Percentiles rank a stretch among this genome's conserved stretches.
These are phyloP conservation scores for Phoma sp. DNA, from an alignment of 2,329 filamentous ascomycete species.

Conservation along the genomic window DNA sequence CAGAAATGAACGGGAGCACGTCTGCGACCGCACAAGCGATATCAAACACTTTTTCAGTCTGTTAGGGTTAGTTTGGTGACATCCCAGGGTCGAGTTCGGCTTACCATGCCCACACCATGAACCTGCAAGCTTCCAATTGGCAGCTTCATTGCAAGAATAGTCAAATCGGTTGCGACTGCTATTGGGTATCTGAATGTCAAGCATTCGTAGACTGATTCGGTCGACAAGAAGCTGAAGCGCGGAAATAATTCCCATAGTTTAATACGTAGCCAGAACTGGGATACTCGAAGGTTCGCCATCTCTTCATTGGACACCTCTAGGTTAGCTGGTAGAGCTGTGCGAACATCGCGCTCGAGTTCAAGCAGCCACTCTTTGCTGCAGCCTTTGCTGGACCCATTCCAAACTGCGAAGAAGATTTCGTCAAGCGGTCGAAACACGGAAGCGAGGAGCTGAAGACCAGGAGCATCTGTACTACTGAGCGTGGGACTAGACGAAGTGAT, in stretches of 20 bases:
- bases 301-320: constrained; percentile 62
- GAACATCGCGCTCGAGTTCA: constrained; percentile 68
- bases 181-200: constrained; percentile 71
- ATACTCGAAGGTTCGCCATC: constrained; percentile 63
- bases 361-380: constrained; percentile 65
- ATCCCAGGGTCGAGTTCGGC: not conserved
- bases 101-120: constrained; percentile 41
- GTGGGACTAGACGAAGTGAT: constrained; percentile 72
- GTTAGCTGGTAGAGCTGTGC: constrained; percentile 61
- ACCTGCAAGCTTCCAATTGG: constrained; percentile 33
- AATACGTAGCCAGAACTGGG: constrained; percentile 71
- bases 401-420: constrained; percentile 67
- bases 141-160: constrained; percentile 48
- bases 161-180: constrained; percentile 68
- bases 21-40: constrained; percentile 40
- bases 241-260: constrained; percentile 69
- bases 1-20: constrained; percentile 34
- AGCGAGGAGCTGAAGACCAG: constrained; percentile 63
- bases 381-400: constrained; percentile 70
- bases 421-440: constrained; percentile 72
- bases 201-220: constrained; percentile 57
- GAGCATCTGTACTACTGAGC: constrained; percentile 67
- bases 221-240: constrained; percentile 61
- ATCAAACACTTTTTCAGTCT: constrained; percentile 42
- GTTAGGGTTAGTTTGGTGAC: constrained; percentile 4